A percentile compares a stretch with the other conserved stretches of the same genome.
Conservation (phyloP, 768 basidiomycete genomes). For the Xanthoconium purpureum region DNA sequence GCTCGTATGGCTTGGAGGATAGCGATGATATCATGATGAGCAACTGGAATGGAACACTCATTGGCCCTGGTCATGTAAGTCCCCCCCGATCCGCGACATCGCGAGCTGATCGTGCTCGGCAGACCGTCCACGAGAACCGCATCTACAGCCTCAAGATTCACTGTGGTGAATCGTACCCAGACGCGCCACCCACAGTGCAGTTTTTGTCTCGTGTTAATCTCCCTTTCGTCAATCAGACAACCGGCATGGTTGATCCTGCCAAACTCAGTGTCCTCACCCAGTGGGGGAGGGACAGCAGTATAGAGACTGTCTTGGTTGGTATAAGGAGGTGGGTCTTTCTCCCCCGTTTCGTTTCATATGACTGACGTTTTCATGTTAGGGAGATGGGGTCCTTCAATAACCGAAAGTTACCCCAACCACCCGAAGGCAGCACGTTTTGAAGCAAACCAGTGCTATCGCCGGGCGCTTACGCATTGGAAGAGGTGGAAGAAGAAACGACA, state of each 20-base stretch:
- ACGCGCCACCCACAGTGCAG: conserved; percentile 72
- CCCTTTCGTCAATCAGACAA: conserved; percentile 75
- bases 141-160: conserved; percentile 94
- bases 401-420: conserved; percentile 91
- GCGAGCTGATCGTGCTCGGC: conserved; percentile 12
- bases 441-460: neutral
- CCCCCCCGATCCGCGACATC: conserved; percentile 12
- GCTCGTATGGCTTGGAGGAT: conserved; percentile 95
- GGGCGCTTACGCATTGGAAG: conserved; percentile 4
- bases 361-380: conserved; percentile 40
- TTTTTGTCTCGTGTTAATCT: conserved; percentile 91
- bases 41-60: conserved; percentile 98
- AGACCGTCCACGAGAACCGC: conserved; percentile 98
- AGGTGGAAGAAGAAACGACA: conserved; percentile 15
- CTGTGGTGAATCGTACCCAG: conserved; percentile 77
- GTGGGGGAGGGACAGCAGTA: conserved; percentile 75
- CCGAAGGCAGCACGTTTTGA: conserved; percentile 77
- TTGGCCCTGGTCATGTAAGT: conserved; percentile 94
- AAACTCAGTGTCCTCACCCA: conserved; percentile 69
- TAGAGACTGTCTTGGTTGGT: conserved; percentile 90
- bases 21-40: conserved; percentile 96
- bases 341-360: neutral
- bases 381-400: conserved; percentile 94
- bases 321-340: conserved; percentile 67
- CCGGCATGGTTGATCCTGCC: conserved; percentile 74